phyloP scores from a whole-genome alignment of 2,329 filamentous ascomycete species.

The Colletotrichum lindemuthianum region DNA sequence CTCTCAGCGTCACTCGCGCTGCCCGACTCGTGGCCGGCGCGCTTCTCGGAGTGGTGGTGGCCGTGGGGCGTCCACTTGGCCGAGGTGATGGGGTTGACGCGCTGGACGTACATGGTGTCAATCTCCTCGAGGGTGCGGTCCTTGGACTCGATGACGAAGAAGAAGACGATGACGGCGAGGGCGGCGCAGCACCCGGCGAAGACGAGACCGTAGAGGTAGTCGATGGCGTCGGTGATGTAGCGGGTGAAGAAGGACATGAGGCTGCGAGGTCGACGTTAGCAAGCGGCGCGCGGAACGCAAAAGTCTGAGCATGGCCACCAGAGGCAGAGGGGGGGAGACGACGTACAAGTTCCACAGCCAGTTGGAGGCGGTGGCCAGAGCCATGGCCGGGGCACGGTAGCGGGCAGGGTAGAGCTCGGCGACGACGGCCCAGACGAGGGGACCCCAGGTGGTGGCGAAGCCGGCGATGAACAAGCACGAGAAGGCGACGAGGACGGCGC shows the following conservation, averaged over 20 bases:
- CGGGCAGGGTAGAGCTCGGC: conserved; percentile 72
- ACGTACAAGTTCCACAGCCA: conserved; percentile 73
- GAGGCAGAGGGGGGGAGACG: too few relatives aligned
- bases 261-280: conserved; percentile 35
- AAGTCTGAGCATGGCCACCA: conserved; percentile 48
- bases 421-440: conserved; percentile 73
- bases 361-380: conserved; percentile 66
- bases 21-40: conserved; percentile 36
- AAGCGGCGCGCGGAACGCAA: too few relatives aligned
- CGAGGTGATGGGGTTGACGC: conserved; percentile 61
- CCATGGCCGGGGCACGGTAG: conserved; percentile 64
- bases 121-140: conserved; percentile 79
- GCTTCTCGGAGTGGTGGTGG: conserved; percentile 40
- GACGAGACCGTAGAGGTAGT: conserved; percentile 76
- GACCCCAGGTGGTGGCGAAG: conserved; percentile 77
- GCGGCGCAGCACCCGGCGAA: conserved; percentile 75
- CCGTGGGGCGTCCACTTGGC: conserved; percentile 42
- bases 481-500: conserved; percentile 72
- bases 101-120: conserved; percentile 76
- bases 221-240: conserved; percentile 76
- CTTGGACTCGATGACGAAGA: conserved; percentile 80
- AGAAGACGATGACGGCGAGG: conserved; percentile 74
- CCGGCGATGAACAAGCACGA: conserved; percentile 75
- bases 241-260: conserved; percentile 65
- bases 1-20: conserved; percentile 30